These are phyloP conservation scores for Anthracocystis walkeri DNA, from an alignment of 1,284 basidiomycete species.

Conservation along the genomic window DNA sequence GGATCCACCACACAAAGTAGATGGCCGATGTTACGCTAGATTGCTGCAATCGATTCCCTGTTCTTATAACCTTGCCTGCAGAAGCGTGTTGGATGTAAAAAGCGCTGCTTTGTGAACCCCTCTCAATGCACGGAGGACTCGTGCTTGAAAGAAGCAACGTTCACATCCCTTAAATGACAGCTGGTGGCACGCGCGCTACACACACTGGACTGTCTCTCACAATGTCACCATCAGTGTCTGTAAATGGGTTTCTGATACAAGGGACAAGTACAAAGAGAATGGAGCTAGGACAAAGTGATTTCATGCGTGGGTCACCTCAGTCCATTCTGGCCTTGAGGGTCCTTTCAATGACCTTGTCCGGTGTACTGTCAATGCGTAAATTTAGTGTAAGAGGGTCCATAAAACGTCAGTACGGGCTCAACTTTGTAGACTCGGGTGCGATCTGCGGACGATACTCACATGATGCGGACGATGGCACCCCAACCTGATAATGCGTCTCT, in stretches of 20 bases:
- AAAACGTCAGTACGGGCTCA: not conserved
- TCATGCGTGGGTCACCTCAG: constrained; percentile 75
- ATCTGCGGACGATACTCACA: constrained; percentile 76
- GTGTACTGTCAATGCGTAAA: constrained; percentile 47
- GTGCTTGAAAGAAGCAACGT: not conserved
- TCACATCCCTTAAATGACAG: not conserved
- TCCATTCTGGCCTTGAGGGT: constrained; percentile 73
- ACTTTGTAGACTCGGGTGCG: not conserved
- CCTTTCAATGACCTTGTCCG: constrained; percentile 68
- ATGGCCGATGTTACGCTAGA: constrained; percentile 38
- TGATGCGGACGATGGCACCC: constrained; percentile 94
- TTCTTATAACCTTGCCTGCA: not conserved
- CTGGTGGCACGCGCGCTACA: not conserved
- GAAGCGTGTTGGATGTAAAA: not conserved
- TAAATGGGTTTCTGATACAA: constrained; percentile 14
- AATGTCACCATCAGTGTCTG: not conserved
- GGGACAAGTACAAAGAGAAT: constrained; percentile 39
- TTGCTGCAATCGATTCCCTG: constrained; percentile 13
- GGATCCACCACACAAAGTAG: constrained; percentile 94
- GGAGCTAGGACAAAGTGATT: not conserved
- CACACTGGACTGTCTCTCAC: not conserved
- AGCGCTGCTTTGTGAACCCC: not conserved
- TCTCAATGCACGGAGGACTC: not conserved
- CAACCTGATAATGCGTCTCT: constrained; percentile 96
- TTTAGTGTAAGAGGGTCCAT: not conserved